phyloP scores from a whole-genome alignment of 2,329 filamentous ascomycete species.

The Neoarthrinium moseri region DNA sequence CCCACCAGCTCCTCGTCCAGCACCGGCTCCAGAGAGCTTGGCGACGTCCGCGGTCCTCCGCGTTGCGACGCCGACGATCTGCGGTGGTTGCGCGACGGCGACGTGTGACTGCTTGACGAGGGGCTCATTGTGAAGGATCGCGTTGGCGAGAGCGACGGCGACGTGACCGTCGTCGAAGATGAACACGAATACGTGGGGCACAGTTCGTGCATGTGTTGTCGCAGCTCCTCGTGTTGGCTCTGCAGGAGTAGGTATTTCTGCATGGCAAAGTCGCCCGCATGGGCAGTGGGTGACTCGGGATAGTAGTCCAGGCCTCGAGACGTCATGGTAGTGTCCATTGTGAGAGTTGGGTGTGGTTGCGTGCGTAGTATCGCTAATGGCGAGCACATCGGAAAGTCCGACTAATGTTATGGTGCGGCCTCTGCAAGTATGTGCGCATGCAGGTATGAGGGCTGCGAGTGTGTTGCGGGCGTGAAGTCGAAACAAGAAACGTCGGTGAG shows the following conservation, averaged over 20 bases:
- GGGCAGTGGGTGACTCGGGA: conserved; percentile 20
- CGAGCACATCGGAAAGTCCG: conserved; percentile 21
- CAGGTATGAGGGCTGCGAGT: no score
- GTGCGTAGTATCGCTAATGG: conserved; percentile 17
- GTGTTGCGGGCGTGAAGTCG: no score
- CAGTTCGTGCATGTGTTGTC: conserved; percentile 50
- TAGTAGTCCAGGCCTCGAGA: conserved; percentile 5
- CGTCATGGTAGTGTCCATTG: not conserved
- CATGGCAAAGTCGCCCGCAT: conserved; percentile 46
- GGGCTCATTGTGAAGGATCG: conserved; percentile 48
- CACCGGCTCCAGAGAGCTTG: conserved; percentile 33
- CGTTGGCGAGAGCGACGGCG: conserved; percentile 60
- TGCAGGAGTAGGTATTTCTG: conserved; percentile 55
- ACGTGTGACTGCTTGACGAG: conserved; percentile 38
- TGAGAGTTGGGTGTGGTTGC: conserved; percentile 10
- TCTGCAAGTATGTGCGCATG: not conserved
- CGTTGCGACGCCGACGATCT: conserved; percentile 19
- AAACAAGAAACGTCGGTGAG: not conserved
- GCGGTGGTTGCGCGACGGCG: conserved; percentile 29
- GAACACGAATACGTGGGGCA: conserved; percentile 36
- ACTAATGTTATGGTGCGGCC: not conserved
- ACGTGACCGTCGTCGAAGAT: conserved; percentile 36
- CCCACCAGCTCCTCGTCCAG: conserved; percentile 46
- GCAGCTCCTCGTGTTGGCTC: conserved; percentile 53
- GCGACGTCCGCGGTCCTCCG: not conserved